phyloP scores from a whole-genome alignment of 169 alveolate genomes.

The Plasmodium inui region DNA sequence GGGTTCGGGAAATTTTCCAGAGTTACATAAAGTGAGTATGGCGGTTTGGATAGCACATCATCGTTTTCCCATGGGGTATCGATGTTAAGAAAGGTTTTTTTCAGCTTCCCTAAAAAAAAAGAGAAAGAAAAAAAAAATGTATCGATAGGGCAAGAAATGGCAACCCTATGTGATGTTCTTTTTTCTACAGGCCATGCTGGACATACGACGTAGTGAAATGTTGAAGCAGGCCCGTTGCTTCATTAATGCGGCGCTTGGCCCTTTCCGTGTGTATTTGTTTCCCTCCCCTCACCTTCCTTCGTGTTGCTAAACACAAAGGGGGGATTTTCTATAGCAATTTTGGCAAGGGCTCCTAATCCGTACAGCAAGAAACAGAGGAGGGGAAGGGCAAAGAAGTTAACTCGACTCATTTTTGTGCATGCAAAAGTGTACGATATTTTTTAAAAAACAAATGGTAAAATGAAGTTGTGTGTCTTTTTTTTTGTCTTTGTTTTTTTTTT shows the following conservation, averaged over 20 bases:
- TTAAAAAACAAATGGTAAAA: neutral
- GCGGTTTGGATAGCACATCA: neutral
- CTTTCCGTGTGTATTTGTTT: neutral
- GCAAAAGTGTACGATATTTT: neutral
- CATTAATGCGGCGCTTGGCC: neutral
- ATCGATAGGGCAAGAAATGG: neutral
- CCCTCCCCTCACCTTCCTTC: constrained; percentile 21
- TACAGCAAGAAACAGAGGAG: neutral
- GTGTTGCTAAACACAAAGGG: constrained; percentile 42
- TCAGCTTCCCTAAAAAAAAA: constrained; percentile 27
- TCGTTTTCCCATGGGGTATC: constrained; percentile 28
- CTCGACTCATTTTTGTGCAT: constrained; percentile 10
- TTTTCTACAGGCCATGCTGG: neutral
- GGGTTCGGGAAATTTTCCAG: constrained; percentile 86
- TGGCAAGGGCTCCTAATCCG: neutral
- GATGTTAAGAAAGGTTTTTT: constrained; percentile 7
- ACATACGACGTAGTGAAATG: neutral
- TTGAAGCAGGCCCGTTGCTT: neutral
- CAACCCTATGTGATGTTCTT: neutral
- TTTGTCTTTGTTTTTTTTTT: neutral
- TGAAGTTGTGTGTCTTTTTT: neutral
- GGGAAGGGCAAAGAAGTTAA: neutral
- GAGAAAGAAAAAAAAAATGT: neutral
- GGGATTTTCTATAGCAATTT: constrained; percentile 51
- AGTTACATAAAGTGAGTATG: constrained; percentile 68